These are phyloP conservation scores for Populus euphratica DNA, from an alignment of 345 rosid species.

Conservation along the genomic window DNA sequence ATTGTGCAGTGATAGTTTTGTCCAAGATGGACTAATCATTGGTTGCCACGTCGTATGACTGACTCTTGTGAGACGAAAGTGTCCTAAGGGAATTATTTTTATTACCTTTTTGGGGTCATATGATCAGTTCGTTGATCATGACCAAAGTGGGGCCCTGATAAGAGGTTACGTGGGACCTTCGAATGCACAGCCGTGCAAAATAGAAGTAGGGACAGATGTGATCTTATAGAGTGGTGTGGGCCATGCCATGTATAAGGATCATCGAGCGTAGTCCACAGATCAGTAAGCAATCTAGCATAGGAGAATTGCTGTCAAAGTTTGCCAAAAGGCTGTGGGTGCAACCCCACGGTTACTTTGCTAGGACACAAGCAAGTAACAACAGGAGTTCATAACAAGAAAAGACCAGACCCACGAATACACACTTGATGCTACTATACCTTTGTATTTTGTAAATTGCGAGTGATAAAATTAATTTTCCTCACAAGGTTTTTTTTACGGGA, in stretches of 20 bases:
- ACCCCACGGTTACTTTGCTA: not conserved
- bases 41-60: slow-evolving; percentile 24
- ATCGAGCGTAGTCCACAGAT: not conserved
- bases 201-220: slow-evolving; percentile 11
- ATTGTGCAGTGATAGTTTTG: slow-evolving; percentile 10
- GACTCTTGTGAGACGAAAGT: slow-evolving; percentile 15
- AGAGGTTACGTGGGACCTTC: slow-evolving; percentile 4
- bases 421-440: too few relatives aligned
- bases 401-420: too few relatives aligned
- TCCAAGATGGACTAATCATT: not conserved
- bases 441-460: not conserved
- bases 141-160: not conserved
- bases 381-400: too few relatives aligned
- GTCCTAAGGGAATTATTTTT: slow-evolving; percentile 2
- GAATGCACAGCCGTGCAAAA: slow-evolving; percentile 12
- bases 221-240: not conserved
- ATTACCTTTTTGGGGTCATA: not conserved
- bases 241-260: not conserved
- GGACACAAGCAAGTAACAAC: not conserved
- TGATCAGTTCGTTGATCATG: not conserved
- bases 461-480: too few relatives aligned
- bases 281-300: not conserved
- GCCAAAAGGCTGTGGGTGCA: not conserved
- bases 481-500: too few relatives aligned
- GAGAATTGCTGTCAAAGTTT: not conserved